Conservation (phyloP, 345 rosid species). For the Syzygium grande region DNA sequence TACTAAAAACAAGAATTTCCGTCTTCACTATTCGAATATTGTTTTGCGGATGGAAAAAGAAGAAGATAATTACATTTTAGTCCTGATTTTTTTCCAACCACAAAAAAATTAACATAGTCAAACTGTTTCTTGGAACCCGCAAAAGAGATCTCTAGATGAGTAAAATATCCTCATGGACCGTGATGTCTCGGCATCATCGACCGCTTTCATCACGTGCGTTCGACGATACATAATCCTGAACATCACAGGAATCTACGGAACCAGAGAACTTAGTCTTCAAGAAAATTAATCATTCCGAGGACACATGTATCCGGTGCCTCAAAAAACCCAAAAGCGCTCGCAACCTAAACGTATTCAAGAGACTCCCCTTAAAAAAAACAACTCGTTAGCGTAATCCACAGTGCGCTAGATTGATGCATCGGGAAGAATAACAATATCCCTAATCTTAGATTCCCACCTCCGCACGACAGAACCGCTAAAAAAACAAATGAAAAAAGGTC, state of each 20-base stretch:
- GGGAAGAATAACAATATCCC: not conserved
- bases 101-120: not conserved
- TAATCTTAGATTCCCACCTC: not conserved
- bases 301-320: not conserved
- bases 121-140: not conserved
- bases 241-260: not conserved
- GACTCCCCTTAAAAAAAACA: not conserved
- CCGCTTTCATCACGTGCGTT: no score
- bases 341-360: not conserved
- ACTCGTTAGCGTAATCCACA: not conserved
- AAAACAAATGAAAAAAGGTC: not conserved
- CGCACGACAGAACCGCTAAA: not conserved
- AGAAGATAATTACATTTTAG: no score
- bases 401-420: not conserved
- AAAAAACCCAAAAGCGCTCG: not conserved
- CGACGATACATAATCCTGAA: no score
- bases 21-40: not conserved
- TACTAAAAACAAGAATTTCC: not conserved
- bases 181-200: no score
- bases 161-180: no score
- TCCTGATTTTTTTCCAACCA: no score
- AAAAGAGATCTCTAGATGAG: no score
- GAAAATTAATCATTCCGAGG: not conserved
- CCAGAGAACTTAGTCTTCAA: not conserved
- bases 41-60: not conserved